Evolutionary conservation across 805 yeast species (phyloP).

Genomic region (Saturnispora hagleri): DNA sequence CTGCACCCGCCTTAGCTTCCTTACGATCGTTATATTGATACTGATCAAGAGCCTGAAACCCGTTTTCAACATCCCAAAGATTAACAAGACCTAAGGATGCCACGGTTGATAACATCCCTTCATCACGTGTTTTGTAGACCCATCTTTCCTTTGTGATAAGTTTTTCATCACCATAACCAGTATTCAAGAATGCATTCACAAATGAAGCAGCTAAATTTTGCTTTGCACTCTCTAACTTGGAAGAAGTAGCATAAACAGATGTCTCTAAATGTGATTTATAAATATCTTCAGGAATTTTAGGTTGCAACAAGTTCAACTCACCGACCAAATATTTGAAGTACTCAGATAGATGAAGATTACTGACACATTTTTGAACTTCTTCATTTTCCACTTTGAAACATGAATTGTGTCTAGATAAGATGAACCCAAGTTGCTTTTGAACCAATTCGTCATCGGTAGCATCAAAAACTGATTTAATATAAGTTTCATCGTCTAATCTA

Average conservation of each 20-base stretch:
- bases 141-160: slow-evolving; percentile 65
- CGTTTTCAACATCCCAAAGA: slow-evolving; percentile 87
- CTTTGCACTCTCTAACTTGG: slow-evolving; percentile 77
- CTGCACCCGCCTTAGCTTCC: slow-evolving; percentile 91
- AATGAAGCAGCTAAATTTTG: slow-evolving; percentile 93
- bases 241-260: slow-evolving; percentile 41
- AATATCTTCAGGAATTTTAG: slow-evolving; percentile 91
- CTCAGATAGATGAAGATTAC: slow-evolving; percentile 70
- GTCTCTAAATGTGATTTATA: slow-evolving; percentile 86
- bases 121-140: slow-evolving; percentile 87
- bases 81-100: slow-evolving; percentile 85
- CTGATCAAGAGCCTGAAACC: slow-evolving; percentile 82
- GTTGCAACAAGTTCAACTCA: slow-evolving; percentile 81
- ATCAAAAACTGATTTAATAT: slow-evolving; percentile 71
- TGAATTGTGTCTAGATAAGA: slow-evolving; percentile 79
- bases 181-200: slow-evolving; percentile 83
- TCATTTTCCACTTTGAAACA: slow-evolving; percentile 63
- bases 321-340: slow-evolving; percentile 72
- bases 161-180: slow-evolving; percentile 86
- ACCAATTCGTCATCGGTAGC: slow-evolving; percentile 65
- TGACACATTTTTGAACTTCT: slow-evolving; percentile 74
- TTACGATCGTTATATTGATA: slow-evolving; percentile 78
- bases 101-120: slow-evolving; percentile 85
- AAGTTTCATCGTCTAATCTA: slow-evolving; percentile 71
- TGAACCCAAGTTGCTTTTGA: slow-evolving; percentile 86